phyloP scores from a whole-genome alignment of 1,284 basidiomycete genomes.

The Porogramme epimiltina region DNA sequence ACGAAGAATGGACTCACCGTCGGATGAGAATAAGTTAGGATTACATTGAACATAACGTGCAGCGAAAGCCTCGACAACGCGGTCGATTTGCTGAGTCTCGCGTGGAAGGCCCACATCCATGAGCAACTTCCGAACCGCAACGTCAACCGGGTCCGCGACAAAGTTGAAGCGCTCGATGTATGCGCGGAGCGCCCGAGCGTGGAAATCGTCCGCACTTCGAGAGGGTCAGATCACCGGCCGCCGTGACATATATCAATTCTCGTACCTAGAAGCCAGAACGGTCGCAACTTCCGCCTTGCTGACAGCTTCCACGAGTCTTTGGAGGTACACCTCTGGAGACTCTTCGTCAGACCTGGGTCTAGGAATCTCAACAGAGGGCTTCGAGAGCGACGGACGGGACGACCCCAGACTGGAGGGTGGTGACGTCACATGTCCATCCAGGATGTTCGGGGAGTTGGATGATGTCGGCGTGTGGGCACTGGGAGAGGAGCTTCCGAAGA shows the following conservation, averaged over 20 bases:
- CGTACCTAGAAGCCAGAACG: conserved; percentile 81
- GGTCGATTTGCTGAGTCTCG: conserved; percentile 98
- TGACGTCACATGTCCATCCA: conserved; percentile 28
- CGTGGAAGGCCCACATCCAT: conserved; percentile 91
- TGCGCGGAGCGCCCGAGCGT: conserved; percentile 67
- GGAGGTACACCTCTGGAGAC: conserved; percentile 69
- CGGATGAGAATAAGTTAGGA: conserved; percentile 75
- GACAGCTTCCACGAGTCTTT: conserved; percentile 61
- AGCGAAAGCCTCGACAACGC: conserved; percentile 96
- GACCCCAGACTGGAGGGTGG: conserved; percentile 42
- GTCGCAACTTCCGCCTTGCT: conserved; percentile 78
- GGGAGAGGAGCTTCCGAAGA: conserved; percentile 54
- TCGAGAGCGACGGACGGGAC: conserved; percentile 48
- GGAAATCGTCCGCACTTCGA: conserved; percentile 70
- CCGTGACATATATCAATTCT: conserved; percentile 1
- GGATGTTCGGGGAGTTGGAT: conserved; percentile 28
- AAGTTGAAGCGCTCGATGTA: conserved; percentile 88
- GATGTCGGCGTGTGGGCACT: conserved; percentile 31
- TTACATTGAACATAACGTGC: conserved; percentile 86
- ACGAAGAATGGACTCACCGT: conserved; percentile 53
- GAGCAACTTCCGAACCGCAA: conserved; percentile 88
- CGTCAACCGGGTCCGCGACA: conserved; percentile 81
- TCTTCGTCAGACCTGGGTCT: conserved; percentile 61
- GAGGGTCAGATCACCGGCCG: not conserved
- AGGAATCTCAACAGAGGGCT: conserved; percentile 46